Conservation (phyloP, 345 rosid species). For the Euphorbia peplus region DNA sequence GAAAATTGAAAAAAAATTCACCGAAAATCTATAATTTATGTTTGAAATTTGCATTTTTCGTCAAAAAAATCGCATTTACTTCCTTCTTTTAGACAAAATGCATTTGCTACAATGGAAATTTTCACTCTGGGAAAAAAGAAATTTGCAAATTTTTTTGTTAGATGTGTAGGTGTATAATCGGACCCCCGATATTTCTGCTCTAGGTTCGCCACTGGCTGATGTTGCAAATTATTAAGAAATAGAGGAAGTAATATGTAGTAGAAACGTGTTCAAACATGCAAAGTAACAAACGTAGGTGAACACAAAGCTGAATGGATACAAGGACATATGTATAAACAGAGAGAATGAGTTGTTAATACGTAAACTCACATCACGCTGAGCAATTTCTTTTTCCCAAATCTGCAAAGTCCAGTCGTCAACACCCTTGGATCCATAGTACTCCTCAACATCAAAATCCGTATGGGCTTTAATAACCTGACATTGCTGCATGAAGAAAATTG, state of each 20-base stretch:
- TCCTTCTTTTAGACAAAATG: too few relatives aligned
- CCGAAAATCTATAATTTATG: too few relatives aligned
- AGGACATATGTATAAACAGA: constrained; percentile 1
- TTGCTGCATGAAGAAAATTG: constrained; percentile 53
- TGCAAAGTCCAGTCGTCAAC: constrained; percentile 59
- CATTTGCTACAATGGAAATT: too few relatives aligned
- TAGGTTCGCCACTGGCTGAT: too few relatives aligned
- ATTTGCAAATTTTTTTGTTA: too few relatives aligned
- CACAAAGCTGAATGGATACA: background rate
- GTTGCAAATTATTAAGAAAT: background rate
- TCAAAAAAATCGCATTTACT: too few relatives aligned
- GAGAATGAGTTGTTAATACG: background rate
- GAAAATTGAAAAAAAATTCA: too few relatives aligned
- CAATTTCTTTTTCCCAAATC: constrained; percentile 68
- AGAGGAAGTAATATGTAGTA: background rate
- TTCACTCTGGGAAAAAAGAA: too few relatives aligned
- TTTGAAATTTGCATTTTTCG: too few relatives aligned
- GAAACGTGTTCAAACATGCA: background rate
- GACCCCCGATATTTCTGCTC: too few relatives aligned
- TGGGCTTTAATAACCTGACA: constrained; percentile 45
- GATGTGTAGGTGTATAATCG: too few relatives aligned
- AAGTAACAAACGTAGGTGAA: background rate
- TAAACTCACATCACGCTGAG: constrained; percentile 55
- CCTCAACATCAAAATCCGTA: constrained; percentile 50
- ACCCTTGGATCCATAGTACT: constrained; percentile 75